Conservation (phyloP, 768 basidiomycete species). For the Auricularia sp. region DNA sequence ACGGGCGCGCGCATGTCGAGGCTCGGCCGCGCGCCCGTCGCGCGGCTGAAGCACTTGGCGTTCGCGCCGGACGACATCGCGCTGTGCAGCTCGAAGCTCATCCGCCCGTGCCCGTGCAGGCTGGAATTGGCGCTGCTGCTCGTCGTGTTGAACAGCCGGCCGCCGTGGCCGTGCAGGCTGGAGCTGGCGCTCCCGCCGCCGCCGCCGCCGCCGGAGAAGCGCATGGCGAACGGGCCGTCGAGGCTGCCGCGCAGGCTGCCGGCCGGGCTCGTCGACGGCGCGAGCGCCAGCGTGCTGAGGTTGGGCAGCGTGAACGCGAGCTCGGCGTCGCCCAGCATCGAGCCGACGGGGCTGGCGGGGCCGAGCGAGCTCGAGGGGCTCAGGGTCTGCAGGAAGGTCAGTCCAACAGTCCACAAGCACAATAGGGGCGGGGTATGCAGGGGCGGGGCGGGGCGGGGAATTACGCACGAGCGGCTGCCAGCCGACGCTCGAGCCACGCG, state of each 20-base stretch:
- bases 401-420: neutral
- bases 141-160: too few species aligned
- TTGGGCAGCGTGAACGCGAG: neutral
- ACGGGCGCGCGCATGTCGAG: neutral
- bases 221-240: neutral
- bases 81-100: neutral
- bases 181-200: neutral
- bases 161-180: neutral
- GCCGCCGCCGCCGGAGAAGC: neutral
- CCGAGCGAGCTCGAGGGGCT: neutral
- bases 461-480: neutral
- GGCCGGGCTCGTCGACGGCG: neutral
- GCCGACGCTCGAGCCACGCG: neutral
- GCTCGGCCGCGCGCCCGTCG: neutral
- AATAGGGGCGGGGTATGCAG: neutral
- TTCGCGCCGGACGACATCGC: neutral
- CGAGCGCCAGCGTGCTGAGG: neutral
- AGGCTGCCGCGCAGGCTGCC: neutral
- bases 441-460: neutral
- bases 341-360: neutral
- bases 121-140: neutral
- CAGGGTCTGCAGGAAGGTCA: neutral
- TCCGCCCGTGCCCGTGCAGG: neutral
- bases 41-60: neutral
- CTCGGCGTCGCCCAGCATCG: neutral